Percentiles rank a stretch among this genome's conserved stretches.
phyloP scores from a whole-genome alignment of 352 stramenopile species.

The Pythium biforme region DNA sequence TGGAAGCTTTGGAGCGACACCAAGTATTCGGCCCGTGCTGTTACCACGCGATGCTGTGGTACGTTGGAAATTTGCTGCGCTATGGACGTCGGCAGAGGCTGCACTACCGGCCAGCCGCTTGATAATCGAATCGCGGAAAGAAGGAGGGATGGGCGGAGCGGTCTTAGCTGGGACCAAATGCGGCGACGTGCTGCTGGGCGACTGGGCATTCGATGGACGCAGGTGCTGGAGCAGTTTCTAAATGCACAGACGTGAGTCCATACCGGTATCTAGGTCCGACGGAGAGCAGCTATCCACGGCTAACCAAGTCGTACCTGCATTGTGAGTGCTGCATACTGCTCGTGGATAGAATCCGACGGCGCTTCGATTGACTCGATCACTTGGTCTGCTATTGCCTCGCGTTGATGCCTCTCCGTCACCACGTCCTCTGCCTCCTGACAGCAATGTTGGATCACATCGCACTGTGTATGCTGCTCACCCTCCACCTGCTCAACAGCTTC shows the following conservation, averaged over 20 bases:
- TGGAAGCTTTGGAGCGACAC: not conserved
- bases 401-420: no score
- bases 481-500: not conserved
- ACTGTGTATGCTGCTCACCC: not conserved
- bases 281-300: no score
- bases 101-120: not conserved
- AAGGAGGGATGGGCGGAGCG: not conserved
- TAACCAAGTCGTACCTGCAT: constrained; percentile 27
- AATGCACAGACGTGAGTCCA: not conserved
- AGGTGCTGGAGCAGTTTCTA: constrained; percentile 40
- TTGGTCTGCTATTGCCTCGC: not conserved
- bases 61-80: not conserved
- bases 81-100: not conserved
- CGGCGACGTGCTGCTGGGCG: constrained; percentile 16
- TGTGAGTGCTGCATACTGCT: constrained; percentile 16
- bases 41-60: not conserved
- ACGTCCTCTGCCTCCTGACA: not conserved
- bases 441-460: not conserved
- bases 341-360: constrained; percentile 1
- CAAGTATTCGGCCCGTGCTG: not conserved
- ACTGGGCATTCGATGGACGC: constrained; percentile 9
- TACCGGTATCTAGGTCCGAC: no score
- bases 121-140: constrained; percentile 14
- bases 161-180: not conserved
- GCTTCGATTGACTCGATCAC: no score